phyloP scores from a whole-genome alignment of 768 basidiomycete species.

The Termitomyces bulborhizus region DNA sequence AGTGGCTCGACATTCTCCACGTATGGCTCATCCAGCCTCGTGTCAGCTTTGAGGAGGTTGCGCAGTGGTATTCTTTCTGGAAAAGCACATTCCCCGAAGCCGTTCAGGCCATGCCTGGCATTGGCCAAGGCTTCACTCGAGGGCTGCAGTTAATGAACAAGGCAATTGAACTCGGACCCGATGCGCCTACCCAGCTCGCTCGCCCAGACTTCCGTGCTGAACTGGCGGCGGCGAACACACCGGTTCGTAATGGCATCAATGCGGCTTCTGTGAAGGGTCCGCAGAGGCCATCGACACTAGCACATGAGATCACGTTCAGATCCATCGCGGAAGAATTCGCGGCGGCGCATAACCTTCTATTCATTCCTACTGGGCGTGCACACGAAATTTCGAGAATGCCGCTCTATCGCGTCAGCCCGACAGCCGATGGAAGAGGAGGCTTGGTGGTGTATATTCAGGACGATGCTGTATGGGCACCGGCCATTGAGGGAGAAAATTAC shows the following conservation, averaged over 20 bases:
- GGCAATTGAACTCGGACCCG: conserved; percentile 80
- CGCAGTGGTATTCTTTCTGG: conserved; percentile 92
- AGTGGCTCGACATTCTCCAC: conserved; percentile 90
- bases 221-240: conserved; percentile 24
- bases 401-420: conserved; percentile 74
- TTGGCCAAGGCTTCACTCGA: conserved; percentile 76
- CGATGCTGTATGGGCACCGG: conserved; percentile 88
- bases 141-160: conserved; percentile 93
- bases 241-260: conserved; percentile 18
- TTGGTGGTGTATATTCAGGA: conserved; percentile 85
- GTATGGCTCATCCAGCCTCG: conserved; percentile 89
- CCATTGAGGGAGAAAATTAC: conserved; percentile 49
- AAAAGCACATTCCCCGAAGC: conserved; percentile 69
- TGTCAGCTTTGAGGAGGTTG: conserved; percentile 88
- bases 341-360: conserved; percentile 78
- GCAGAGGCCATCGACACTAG: conserved; percentile 39
- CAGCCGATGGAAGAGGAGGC: conserved; percentile 80
- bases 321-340: conserved; percentile 90
- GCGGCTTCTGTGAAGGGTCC: conserved; percentile 24
- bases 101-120: conserved; percentile 57
- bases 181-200: conserved; percentile 60
- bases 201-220: conserved; percentile 64
- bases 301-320: conserved; percentile 87
- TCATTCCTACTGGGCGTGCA: conserved; percentile 81
- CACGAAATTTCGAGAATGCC: conserved; percentile 88